These are phyloP conservation scores for Candida coleopterorum DNA, from an alignment of 805 yeast species.

Conservation along the genomic window DNA sequence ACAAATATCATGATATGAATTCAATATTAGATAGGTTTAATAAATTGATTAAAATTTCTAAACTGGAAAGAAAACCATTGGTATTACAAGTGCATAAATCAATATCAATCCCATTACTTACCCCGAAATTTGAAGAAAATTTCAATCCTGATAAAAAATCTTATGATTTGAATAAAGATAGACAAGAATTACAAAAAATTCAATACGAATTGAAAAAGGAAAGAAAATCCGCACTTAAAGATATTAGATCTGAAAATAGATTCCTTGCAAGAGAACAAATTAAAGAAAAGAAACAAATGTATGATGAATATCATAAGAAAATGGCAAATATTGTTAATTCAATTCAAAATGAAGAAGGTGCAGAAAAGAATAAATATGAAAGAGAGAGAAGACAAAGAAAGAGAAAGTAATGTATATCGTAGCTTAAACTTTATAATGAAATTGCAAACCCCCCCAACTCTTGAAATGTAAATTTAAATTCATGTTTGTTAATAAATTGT, in stretches of 20 bases:
- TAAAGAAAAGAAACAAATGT: constrained; percentile 66
- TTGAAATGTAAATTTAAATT: no score
- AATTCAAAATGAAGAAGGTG: constrained; percentile 91
- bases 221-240: constrained; percentile 81
- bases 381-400: constrained; percentile 67
- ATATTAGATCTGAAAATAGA: constrained; percentile 81
- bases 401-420: neutral
- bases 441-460: no score
- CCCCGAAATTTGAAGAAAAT: constrained; percentile 93
- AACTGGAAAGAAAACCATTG: constrained; percentile 49
- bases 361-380: constrained; percentile 89
- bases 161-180: constrained; percentile 69
- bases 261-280: constrained; percentile 86
- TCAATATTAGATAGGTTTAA: constrained; percentile 23
- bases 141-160: constrained; percentile 94
- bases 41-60: constrained; percentile 37
- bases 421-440: no score
- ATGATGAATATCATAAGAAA: constrained; percentile 79
- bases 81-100: constrained; percentile 80
- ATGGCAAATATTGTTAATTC: constrained; percentile 84
- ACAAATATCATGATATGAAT: neutral
- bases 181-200: constrained; percentile 81
- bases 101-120: constrained; percentile 73
- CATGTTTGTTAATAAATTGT: no score
- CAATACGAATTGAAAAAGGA: constrained; percentile 86